Conservation (phyloP, 306 rosid species). For the Alnus glutinosa region DNA sequence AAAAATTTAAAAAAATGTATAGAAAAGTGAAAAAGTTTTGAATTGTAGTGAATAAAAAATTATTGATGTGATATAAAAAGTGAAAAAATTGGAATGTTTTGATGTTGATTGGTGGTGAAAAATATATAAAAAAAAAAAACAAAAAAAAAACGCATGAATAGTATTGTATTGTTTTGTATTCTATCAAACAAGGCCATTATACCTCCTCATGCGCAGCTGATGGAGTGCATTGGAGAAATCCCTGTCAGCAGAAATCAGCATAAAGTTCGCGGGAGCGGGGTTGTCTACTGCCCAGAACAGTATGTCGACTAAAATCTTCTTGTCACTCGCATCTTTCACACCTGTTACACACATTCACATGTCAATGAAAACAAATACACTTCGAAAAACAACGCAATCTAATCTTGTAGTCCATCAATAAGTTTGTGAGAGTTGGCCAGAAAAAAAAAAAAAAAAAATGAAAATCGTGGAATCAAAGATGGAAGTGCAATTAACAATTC, state of each 20-base stretch:
- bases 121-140: too few species aligned
- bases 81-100: too few species aligned
- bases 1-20: too few species aligned
- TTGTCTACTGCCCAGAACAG: slow-evolving; percentile 91
- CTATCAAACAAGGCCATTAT: too few species aligned
- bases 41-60: too few species aligned
- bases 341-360: slow-evolving; percentile 37
- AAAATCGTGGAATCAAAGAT: too few species aligned
- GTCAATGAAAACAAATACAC: slow-evolving; percentile 14
- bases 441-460: background rate
- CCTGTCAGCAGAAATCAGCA: slow-evolving; percentile 80
- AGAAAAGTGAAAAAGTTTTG: too few species aligned
- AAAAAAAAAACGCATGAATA: too few species aligned
- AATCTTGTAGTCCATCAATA: background rate
- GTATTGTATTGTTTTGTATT: too few species aligned
- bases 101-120: too few species aligned
- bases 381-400: background rate
- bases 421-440: background rate
- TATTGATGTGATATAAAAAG: too few species aligned
- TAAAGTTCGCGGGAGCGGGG: slow-evolving; percentile 85
- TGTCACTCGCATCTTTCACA: slow-evolving; percentile 78
- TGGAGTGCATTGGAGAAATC: slow-evolving; percentile 86
- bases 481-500: too few species aligned
- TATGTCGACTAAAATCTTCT: slow-evolving; percentile 87
- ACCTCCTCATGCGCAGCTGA: slow-evolving; percentile 79